These are phyloP conservation scores for Botryotinia convoluta DNA, from an alignment of 2,329 filamentous ascomycete species.

Conservation along the genomic window DNA sequence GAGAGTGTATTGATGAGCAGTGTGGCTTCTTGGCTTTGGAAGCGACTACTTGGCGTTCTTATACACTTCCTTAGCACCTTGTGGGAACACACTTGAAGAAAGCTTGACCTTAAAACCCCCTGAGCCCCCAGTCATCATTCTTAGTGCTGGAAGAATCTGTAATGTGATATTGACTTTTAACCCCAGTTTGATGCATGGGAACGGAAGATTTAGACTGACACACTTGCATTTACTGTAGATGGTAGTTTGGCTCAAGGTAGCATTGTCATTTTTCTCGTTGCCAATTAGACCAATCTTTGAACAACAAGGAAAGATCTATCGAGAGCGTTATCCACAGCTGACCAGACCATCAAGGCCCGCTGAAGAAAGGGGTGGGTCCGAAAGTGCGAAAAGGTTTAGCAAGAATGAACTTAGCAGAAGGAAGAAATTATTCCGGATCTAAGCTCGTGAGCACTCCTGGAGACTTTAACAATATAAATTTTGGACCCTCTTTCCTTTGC, in stretches of 20 bases:
- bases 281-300: background rate
- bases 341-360: background rate
- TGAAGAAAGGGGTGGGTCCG: background rate
- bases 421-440: constrained; percentile 1
- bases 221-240: background rate
- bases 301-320: background rate
- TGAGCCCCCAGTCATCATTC: background rate
- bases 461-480: background rate
- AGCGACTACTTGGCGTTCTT: constrained; percentile 5
- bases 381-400: background rate
- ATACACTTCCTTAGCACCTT: background rate
- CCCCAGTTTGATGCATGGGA: background rate
- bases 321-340: background rate
- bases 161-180: background rate
- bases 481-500: background rate
- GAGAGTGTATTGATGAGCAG: background rate
- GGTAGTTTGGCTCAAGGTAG: background rate
- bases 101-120: background rate
- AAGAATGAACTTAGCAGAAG: background rate
- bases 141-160: constrained; percentile 15
- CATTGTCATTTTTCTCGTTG: background rate
- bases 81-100: background rate
- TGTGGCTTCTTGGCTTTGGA: constrained; percentile 5
- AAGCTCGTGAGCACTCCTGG: background rate
- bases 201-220: background rate